Conservation (phyloP, 2,329 filamentous ascomycete genomes). For the Pochonia chlamydosporia region DNA sequence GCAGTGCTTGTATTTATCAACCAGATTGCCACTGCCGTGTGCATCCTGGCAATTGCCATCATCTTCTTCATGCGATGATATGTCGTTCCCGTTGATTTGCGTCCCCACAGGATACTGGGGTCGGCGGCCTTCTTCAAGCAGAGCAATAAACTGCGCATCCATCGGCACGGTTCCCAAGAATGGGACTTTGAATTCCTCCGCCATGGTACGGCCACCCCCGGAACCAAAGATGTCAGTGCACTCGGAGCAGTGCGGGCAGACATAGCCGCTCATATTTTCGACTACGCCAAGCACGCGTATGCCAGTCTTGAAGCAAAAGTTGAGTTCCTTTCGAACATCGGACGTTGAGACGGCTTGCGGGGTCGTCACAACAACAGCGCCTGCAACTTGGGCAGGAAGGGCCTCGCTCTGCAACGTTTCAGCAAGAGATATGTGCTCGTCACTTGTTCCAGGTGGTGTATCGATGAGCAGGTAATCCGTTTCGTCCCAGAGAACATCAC, state of each 20-base stretch:
- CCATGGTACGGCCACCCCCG: constrained; percentile 86
- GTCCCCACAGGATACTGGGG: constrained; percentile 68
- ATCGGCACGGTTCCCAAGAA: constrained; percentile 88
- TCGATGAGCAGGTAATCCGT: constrained; percentile 94
- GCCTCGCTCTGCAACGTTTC: constrained; percentile 69
- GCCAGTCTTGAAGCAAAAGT: constrained; percentile 82
- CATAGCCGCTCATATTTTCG: constrained; percentile 93
- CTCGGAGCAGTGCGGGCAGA: constrained; percentile 74
- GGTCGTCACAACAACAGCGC: constrained; percentile 92
- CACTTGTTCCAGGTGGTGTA: constrained; percentile 90
- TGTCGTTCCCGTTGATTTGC: constrained; percentile 49
- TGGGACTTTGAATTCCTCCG: constrained; percentile 72
- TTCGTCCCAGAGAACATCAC: constrained; percentile 81
- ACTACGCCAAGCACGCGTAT: constrained; percentile 81
- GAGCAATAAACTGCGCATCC: constrained; percentile 81
- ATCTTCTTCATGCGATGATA: constrained; percentile 24
- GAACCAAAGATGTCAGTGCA: constrained; percentile 92
- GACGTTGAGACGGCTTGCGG: constrained; percentile 90
- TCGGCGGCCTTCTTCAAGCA: constrained; percentile 68
- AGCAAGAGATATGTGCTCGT: constrained; percentile 93
- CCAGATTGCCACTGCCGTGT: constrained; percentile 37
- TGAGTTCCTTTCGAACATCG: constrained; percentile 91
- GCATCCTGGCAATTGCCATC: constrained; percentile 18
- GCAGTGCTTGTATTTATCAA: constrained; percentile 68
- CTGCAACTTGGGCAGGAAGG: constrained; percentile 64